phyloP scores from a whole-genome alignment of 306 rosid species.

The Vigna reflexopilosa region DNA sequence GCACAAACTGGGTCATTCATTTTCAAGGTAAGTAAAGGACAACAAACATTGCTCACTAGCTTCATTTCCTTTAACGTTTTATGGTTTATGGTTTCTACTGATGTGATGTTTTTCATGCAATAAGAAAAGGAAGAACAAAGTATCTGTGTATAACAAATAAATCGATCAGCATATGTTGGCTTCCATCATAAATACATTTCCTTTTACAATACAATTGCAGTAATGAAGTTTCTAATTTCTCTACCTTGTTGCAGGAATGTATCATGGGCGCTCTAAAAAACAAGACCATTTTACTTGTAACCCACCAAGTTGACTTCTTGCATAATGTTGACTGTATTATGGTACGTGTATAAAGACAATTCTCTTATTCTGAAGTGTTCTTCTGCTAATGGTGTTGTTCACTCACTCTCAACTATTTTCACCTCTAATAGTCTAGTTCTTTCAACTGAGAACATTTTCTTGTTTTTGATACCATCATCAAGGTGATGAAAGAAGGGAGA shows the following conservation, averaged over 20 bases:
- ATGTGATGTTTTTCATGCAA: neutral
- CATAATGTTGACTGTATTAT: constrained; percentile 77
- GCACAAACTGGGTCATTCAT: constrained; percentile 90
- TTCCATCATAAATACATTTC: neutral
- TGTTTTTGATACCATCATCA: constrained; percentile 1
- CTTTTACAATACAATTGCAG: neutral
- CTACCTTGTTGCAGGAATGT: constrained; percentile 69
- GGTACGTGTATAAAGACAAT: constrained; percentile 50
- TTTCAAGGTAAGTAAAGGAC: constrained; percentile 64
- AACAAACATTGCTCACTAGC: constrained; percentile 20
- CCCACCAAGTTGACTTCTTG: constrained; percentile 95
- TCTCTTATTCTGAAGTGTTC: neutral
- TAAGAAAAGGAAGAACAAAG: neutral
- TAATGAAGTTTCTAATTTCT: constrained; percentile 13
- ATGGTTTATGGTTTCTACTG: neutral
- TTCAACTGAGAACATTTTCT: constrained; percentile 14
- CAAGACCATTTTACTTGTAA: constrained; percentile 81
- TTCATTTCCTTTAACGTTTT: neutral
- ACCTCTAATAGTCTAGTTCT: constrained; percentile 34
- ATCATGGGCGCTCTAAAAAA: constrained; percentile 75
- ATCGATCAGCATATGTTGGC: constrained; percentile 15
- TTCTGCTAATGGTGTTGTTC: constrained; percentile 20
- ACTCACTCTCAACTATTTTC: neutral
- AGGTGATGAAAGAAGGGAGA: constrained; percentile 91
- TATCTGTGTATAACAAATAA: neutral